These are phyloP conservation scores for Breynia disticha DNA, from an alignment of 441 rosid genomes.

Conservation along the genomic window DNA sequence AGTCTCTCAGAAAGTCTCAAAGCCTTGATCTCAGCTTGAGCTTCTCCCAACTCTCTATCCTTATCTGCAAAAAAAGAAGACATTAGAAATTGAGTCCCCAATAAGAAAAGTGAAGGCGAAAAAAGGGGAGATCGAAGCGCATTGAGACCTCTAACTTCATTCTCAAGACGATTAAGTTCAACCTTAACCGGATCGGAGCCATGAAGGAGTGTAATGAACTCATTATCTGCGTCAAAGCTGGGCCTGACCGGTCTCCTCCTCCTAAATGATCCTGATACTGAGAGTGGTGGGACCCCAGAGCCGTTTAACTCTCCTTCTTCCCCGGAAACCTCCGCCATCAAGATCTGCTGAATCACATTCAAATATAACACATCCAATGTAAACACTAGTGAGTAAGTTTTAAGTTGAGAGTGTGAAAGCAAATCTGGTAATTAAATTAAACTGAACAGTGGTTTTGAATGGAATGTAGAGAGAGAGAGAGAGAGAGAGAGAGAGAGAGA, in stretches of 20 bases:
- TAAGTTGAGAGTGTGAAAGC: not conserved
- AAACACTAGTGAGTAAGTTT: too few species aligned
- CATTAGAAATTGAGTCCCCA: too few species aligned
- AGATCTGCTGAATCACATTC: constrained; percentile 50
- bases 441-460: not conserved
- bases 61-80: constrained; percentile 47
- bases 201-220: constrained; percentile 79
- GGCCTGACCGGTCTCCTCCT: constrained; percentile 67
- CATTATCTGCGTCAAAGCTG: constrained; percentile 94
- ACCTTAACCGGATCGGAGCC: constrained; percentile 99
- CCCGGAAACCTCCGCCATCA: constrained; percentile 70
- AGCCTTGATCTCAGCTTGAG: constrained; percentile 56
- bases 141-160: constrained; percentile 85
- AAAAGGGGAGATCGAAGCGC: constrained; percentile 78
- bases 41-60: constrained; percentile 41
- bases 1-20: constrained; percentile 50
- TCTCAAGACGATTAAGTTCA: constrained; percentile 96
- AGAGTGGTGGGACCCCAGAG: constrained; percentile 31
- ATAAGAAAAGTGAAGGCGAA: too few species aligned
- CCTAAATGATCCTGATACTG: constrained; percentile 68
- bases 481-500: too few species aligned
- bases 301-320: constrained; percentile 30
- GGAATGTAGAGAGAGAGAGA: too few species aligned
- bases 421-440: not conserved
- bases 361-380: constrained; percentile 22